phyloP scores from a whole-genome alignment of 768 basidiomycete genomes.

The Terana coerulea region DNA sequence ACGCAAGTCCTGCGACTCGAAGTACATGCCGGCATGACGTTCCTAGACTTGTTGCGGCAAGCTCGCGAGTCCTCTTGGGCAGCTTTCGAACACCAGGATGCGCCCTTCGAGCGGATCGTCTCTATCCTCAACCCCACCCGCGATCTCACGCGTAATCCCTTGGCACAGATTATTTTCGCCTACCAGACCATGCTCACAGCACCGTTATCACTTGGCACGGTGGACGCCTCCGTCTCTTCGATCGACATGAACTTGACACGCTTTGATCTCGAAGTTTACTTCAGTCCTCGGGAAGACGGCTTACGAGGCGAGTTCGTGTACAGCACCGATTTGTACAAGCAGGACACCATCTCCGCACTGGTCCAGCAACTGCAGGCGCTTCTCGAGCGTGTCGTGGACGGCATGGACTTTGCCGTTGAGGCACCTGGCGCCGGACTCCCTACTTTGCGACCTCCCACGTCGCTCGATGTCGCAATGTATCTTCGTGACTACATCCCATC shows the following conservation, averaged over 20 bases:
- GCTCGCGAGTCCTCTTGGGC: neutral
- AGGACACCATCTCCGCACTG: neutral
- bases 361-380: neutral
- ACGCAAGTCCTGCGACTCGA: neutral
- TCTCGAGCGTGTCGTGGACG: neutral
- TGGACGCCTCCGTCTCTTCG: neutral
- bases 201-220: neutral
- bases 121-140: neutral
- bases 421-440: neutral
- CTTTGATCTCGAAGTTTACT: neutral
- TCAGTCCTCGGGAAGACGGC: neutral
- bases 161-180: neutral
- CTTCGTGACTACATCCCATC: neutral
- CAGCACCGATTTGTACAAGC: neutral
- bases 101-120: conserved; percentile 2
- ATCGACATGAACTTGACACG: neutral
- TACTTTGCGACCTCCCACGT: neutral
- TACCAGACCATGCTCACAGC: neutral
- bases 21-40: neutral
- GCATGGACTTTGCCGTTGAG: neutral
- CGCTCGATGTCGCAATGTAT: neutral
- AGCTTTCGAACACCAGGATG: neutral
- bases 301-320: neutral
- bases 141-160: neutral
- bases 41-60: neutral